phyloP scores from a whole-genome alignment of 2,329 filamentous ascomycete species.

The Fusarium sororula region DNA sequence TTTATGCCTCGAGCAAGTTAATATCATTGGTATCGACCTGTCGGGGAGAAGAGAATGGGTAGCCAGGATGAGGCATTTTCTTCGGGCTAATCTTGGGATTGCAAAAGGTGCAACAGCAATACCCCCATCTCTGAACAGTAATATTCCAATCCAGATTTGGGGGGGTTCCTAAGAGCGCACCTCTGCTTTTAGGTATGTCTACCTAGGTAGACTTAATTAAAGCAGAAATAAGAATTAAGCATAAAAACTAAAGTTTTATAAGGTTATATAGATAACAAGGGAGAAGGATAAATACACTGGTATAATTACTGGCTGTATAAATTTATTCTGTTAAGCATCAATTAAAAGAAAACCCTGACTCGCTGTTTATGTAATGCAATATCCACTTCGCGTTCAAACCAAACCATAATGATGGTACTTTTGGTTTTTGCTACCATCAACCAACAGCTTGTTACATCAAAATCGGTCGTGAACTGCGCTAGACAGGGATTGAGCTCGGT shows the following conservation, averaged over 20 bases:
- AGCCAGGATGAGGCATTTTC: not conserved
- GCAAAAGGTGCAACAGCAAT: not conserved
- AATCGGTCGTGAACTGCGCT: not conserved
- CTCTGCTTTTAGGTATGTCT: not conserved
- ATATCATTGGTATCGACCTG: not conserved
- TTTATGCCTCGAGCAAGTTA: not conserved
- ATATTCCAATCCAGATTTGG: not conserved
- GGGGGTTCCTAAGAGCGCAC: not conserved
- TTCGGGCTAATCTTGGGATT: not conserved
- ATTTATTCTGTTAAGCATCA: not conserved
- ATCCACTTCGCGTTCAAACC: not conserved
- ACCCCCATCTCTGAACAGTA: not conserved
- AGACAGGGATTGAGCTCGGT: not conserved
- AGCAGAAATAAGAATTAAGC: not conserved
- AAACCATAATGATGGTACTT: not conserved
- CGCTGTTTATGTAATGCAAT: fast-evolving
- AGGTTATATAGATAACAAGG: fast-evolving
- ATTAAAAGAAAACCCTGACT: too few species aligned
- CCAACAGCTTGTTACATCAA: not conserved
- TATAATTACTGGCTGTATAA: too few species aligned
- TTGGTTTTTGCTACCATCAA: not conserved
- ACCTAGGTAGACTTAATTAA: not conserved
- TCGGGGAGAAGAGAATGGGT: not conserved
- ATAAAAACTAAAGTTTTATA: not conserved
- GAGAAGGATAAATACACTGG: too few species aligned